These are phyloP conservation scores for Candida namnaoensis DNA, from an alignment of 805 yeast genomes.

Conservation along the genomic window DNA sequence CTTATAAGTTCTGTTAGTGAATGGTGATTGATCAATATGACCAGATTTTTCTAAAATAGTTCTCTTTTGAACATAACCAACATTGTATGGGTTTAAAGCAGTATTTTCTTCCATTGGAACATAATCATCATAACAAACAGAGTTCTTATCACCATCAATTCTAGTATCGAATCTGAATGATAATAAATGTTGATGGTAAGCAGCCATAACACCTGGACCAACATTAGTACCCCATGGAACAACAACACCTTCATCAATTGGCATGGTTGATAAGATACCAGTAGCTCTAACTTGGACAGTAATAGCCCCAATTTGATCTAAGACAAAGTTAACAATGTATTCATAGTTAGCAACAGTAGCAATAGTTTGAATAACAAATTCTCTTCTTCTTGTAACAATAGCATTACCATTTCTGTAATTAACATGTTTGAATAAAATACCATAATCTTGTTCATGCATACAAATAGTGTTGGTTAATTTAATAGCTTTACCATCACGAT, in stretches of 20 bases:
- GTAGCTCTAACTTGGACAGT: constrained; percentile 78
- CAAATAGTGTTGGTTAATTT: constrained; percentile 65
- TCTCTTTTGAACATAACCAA: constrained; percentile 61
- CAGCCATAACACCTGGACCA: constrained; percentile 76
- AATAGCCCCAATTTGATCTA: constrained; percentile 72
- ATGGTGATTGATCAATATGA: constrained; percentile 63
- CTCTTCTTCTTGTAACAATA: constrained; percentile 67
- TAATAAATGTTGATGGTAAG: constrained; percentile 77
- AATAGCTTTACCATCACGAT: constrained; percentile 52
- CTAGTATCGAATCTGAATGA: constrained; percentile 79
- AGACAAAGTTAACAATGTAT: constrained; percentile 62
- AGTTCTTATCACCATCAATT: constrained; percentile 70
- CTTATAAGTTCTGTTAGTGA: constrained; percentile 66
- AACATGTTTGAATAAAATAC: constrained; percentile 69
- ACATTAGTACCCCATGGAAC: constrained; percentile 68
- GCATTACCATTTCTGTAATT: constrained; percentile 67
- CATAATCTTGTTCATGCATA: constrained; percentile 75
- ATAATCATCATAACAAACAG: constrained; percentile 66
- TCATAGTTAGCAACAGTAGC: constrained; percentile 84
- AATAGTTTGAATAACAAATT: constrained; percentile 69
- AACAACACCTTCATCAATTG: constrained; percentile 57
- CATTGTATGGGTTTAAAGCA: constrained; percentile 52
- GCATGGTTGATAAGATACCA: constrained; percentile 81
- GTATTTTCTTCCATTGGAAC: constrained; percentile 48
- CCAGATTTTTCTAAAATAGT: constrained; percentile 64